Evolutionary conservation across 1,284 basidiomycete genomes (phyloP).

Genomic region (Neonothopanus nambi): DNA sequence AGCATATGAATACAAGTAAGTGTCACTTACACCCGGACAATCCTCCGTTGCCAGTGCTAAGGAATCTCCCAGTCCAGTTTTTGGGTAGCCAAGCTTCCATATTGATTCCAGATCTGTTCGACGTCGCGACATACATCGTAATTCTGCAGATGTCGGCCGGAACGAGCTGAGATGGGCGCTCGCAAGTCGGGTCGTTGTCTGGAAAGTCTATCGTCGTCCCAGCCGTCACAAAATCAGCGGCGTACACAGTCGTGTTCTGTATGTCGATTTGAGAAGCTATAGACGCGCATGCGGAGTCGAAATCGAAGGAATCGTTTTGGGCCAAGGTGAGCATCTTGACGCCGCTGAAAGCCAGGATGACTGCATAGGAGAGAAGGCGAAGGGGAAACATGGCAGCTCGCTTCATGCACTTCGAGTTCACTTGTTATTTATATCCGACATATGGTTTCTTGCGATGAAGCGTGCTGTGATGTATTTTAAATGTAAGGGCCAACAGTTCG

Average conservation of each 20-base stretch:
- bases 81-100: conserved; percentile 17
- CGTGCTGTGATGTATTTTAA: no score
- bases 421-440: no score
- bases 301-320: neutral
- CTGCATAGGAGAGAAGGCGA: no score
- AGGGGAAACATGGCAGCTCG: no score
- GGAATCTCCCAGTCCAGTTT: conserved; percentile 17
- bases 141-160: conserved; percentile 14
- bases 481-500: no score
- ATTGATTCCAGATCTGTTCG: conserved; percentile 6
- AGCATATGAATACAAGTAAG: neutral
- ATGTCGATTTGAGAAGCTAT: neutral
- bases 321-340: no score
- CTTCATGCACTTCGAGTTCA: no score
- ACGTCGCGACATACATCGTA: conserved; percentile 11
- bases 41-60: conserved; percentile 16
- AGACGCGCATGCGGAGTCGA: conserved; percentile 8
- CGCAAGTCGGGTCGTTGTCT: conserved; percentile 11
- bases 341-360: no score
- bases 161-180: conserved; percentile 2
- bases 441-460: no score
- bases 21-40: conserved; percentile 11
- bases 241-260: conserved; percentile 4
- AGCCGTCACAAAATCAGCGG: neutral
- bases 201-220: conserved; percentile 11